Conservation (phyloP, 495 filamentous ascomycete species). For the Penicillium taxi region DNA sequence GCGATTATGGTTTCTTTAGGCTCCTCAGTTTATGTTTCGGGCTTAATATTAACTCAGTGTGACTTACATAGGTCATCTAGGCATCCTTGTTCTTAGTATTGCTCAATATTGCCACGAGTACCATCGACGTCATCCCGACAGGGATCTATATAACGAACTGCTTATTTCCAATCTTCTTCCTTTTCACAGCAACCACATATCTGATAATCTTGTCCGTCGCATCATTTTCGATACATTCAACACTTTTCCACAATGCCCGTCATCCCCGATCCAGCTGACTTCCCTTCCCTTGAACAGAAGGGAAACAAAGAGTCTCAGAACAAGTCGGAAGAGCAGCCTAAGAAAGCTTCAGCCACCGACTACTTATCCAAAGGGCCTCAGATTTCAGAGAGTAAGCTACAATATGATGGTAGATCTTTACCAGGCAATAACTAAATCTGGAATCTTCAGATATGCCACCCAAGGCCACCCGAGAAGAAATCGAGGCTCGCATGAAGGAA, state of each 20-base stretch:
- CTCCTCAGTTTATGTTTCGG: too few species aligned
- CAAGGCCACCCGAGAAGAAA: constrained; percentile 59
- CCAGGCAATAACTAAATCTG: constrained; percentile 3
- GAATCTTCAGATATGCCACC: constrained; percentile 42
- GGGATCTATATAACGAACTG: constrained; percentile 9
- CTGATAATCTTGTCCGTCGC: too few species aligned
- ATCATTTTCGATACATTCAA: not conserved
- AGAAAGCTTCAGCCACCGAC: constrained; percentile 31
- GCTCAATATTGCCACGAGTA: too few species aligned
- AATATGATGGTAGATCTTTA: not conserved
- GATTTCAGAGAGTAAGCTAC: constrained; percentile 35
- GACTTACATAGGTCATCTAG: too few species aligned
- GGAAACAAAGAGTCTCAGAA: constrained; percentile 16
- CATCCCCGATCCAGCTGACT: constrained; percentile 26
- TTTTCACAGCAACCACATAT: not conserved
- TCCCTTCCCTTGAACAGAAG: constrained; percentile 17
- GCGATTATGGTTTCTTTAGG: too few species aligned
- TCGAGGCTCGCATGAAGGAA: constrained; percentile 52
- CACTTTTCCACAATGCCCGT: too few species aligned
- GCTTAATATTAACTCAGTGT: too few species aligned
- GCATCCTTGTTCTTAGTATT: constrained; percentile 3
- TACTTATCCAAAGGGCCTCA: constrained; percentile 38
- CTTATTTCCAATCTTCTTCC: not conserved
- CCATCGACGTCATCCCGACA: constrained; percentile 21
- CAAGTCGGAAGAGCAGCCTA: constrained; percentile 12